phyloP scores from a whole-genome alignment of 140 eudicot genomes.

The Bidens hawaiensis region DNA sequence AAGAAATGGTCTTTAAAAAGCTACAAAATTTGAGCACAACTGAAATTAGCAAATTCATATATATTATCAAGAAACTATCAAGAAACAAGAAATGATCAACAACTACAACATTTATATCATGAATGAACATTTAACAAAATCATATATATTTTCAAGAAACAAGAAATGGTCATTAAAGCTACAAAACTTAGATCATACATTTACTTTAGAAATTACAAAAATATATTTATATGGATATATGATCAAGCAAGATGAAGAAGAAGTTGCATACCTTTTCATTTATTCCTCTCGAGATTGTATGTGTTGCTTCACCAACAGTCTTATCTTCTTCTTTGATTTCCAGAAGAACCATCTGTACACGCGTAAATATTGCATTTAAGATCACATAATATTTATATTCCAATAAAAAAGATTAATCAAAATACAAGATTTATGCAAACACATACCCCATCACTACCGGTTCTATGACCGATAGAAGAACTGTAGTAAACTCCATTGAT shows the following conservation, averaged over 20 bases:
- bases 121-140: no score
- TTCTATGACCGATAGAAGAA: conserved; percentile 49
- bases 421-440: background rate
- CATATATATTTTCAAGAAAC: background rate
- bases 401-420: background rate
- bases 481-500: conserved; percentile 52
- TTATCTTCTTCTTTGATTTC: conserved; percentile 76
- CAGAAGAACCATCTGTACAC: conserved; percentile 36
- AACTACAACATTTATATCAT: no score
- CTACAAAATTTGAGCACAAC: no score
- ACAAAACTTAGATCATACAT: background rate
- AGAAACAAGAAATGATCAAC: no score
- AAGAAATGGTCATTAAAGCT: background rate
- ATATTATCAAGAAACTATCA: no score
- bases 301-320: conserved; percentile 50
- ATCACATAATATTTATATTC: background rate
- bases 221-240: background rate
- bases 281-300: conserved; percentile 59
- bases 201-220: background rate
- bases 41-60: no score
- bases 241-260: background rate
- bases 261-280: conserved; percentile 50
- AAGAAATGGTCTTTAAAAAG: no score
- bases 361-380: background rate
- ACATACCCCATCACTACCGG: conserved; percentile 65